Evolutionary conservation across 352 stramenopile genomes (phyloP), one percentile per base, ranked within the genome.

Genomic region (Pythium dissimile): DNA sequence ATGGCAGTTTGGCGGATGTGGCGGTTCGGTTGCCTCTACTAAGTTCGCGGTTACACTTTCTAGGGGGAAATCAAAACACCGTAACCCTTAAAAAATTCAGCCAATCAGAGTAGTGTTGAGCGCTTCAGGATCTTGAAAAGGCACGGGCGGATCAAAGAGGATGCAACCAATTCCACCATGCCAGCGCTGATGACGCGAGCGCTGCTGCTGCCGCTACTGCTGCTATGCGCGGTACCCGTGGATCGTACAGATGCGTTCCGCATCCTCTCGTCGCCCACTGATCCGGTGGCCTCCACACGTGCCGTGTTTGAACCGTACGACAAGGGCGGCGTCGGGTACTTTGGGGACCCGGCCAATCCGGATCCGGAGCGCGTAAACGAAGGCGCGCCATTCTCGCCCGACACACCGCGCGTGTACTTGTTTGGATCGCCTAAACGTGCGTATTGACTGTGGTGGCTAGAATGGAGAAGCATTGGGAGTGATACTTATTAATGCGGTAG

Each of bases 271-370:
- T 69, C 69, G 23, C 54, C 52, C 0, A 61, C 42, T 3, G 74
- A 88, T 13, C 66, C 69, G 8, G 28, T 69, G 3, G 53, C 60
- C 1, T 54, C 44, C 5, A 73, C 69, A 10, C 60, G 56, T 10
- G 81, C 81, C 1, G 67, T 75, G 6, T 97, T 97, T 43, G 71
- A 86, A 51, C 89, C 92, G 13, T 97, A 97, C 54, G 83, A 80
- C 7, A 57, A 54, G 8, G 90, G 91, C 15, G 77, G 77, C 43
- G 91, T 94, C 1, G 89, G 86, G 13, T 86, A 88, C 57, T 92
- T 89, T 34, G 86, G 90, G 42, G 84, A 97, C 54, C 76, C 84
- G 3, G 39, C 58, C 13, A 88, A 91, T 48, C 75, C 67, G 9
- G 59, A 72, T 21, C 64, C 78, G 1, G 82, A 93, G 51, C 66